Conservation (phyloP, 1,284 basidiomycete genomes). For the Melanopsichium pennsylvanicum region DNA sequence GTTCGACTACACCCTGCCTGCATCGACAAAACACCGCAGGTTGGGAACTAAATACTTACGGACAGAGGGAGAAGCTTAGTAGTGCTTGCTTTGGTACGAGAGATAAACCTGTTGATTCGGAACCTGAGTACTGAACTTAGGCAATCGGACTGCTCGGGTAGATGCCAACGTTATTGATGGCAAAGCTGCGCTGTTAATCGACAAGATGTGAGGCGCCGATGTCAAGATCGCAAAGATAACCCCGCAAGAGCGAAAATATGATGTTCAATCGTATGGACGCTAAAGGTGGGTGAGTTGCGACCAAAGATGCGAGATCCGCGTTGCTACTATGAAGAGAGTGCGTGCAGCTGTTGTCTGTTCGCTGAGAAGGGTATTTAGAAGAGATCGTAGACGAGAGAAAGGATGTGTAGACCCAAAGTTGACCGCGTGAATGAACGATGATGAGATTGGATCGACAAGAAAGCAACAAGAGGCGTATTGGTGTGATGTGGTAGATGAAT, state of each 20-base stretch:
- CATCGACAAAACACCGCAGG: too few species aligned
- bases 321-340: neutral
- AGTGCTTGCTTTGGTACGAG: neutral
- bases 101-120: neutral
- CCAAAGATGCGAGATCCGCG: neutral
- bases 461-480: neutral
- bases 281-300: too few species aligned
- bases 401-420: constrained; percentile 3
- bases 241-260: neutral
- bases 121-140: neutral
- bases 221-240: neutral
- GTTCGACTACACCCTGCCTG: too few species aligned
- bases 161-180: neutral
- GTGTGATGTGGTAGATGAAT: neutral
- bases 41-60: constrained; percentile 15
- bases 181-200: neutral
- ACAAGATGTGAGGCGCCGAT: neutral
- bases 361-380: too few species aligned
- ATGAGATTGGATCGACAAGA: neutral
- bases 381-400: constrained; percentile 5
- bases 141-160: neutral
- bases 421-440: constrained; percentile 17
- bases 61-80: constrained; percentile 8
- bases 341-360: neutral
- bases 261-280: neutral